phyloP scores from a whole-genome alignment of 352 stramenopile genomes.

The Pythium dissimile region DNA sequence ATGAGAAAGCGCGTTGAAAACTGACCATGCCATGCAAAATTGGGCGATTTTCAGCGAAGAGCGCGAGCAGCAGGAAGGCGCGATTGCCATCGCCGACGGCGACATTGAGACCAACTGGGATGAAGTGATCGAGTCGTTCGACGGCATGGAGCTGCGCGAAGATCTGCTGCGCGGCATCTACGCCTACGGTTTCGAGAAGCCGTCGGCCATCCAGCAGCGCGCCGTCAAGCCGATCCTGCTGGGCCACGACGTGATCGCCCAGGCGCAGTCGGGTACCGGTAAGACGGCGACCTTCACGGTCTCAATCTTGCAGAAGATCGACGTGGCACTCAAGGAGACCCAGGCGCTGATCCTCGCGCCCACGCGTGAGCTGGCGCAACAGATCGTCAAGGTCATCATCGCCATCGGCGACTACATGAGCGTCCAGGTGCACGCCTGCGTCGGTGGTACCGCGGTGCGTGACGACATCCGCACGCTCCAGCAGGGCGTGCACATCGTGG shows the following conservation, averaged over 20 bases:
- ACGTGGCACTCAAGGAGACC: conserved; percentile 93
- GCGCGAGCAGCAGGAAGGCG: conserved; percentile 65
- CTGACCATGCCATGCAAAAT: conserved; percentile 2
- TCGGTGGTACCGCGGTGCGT: conserved; percentile 97
- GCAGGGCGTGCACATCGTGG: conserved; percentile 97
- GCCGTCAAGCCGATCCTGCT: conserved; percentile 98
- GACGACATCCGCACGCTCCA: conserved; percentile 99
- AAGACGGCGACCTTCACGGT: conserved; percentile 99
- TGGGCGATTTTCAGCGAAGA: conserved; percentile 33
- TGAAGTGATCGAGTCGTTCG: conserved; percentile 98
- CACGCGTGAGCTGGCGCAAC: conserved; percentile 99
- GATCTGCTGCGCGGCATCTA: conserved; percentile 99
- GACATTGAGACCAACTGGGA: conserved; percentile 99
- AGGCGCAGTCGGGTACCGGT: conserved; percentile 98
- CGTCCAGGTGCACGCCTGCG: conserved; percentile 96
- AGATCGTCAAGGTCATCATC: conserved; percentile 99
- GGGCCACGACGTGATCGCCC: conserved; percentile 97
- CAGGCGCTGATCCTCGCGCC: conserved; percentile 98
- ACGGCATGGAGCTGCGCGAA: conserved; percentile 98
- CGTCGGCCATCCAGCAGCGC: conserved; percentile 99
- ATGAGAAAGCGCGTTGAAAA: neutral
- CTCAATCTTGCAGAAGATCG: conserved; percentile 97
- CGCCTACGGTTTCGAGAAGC: conserved; percentile 99
- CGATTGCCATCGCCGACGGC: conserved; percentile 82
- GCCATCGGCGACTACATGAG: conserved; percentile 95